Evolutionary conservation across 2,329 filamentous ascomycete genomes (phyloP).

Genomic region (Penicillium concentricum): DNA sequence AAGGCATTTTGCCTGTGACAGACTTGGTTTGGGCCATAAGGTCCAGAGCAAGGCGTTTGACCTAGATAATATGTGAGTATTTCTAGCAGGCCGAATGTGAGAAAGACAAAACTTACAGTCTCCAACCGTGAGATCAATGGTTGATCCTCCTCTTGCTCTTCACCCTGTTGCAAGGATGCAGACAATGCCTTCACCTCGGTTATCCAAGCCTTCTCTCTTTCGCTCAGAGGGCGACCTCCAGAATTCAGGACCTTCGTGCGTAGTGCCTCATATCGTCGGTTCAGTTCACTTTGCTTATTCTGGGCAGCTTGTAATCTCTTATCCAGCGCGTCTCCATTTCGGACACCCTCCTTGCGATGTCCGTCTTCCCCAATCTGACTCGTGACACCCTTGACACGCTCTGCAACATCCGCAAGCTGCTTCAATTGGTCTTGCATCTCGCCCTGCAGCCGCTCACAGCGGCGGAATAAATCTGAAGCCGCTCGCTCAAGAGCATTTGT

Average conservation of each 20-base stretch:
- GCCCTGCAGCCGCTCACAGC: constrained; percentile 49
- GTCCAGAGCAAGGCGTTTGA: constrained; percentile 39
- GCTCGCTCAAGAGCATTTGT: constrained; percentile 48
- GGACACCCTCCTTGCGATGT: constrained; percentile 29
- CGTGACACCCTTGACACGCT: constrained; percentile 45
- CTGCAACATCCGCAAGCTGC: constrained; percentile 46
- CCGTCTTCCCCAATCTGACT: constrained; percentile 41
- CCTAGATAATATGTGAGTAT: constrained; percentile 30
- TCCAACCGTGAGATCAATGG: constrained; percentile 39
- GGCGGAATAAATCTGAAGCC: constrained; percentile 52
- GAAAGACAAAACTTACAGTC: constrained; percentile 32
- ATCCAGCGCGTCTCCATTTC: constrained; percentile 37
- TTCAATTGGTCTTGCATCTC: constrained; percentile 50
- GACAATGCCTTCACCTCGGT: constrained; percentile 44
- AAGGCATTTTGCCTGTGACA: constrained; percentile 29
- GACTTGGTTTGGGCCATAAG: constrained; percentile 40
- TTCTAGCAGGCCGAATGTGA: neutral
- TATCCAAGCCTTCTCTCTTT: constrained; percentile 48
- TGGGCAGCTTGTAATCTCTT: constrained; percentile 42
- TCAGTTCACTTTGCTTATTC: constrained; percentile 41
- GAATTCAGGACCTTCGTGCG: constrained; percentile 44
- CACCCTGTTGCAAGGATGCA: constrained; percentile 30
- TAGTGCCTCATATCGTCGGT: constrained; percentile 45
- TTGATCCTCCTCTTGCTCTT: constrained; percentile 24
- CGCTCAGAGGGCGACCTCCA: constrained; percentile 46